phyloP scores from a whole-genome alignment of 2,329 filamentous ascomycete genomes.

The Domatiomyces catenatus region DNA sequence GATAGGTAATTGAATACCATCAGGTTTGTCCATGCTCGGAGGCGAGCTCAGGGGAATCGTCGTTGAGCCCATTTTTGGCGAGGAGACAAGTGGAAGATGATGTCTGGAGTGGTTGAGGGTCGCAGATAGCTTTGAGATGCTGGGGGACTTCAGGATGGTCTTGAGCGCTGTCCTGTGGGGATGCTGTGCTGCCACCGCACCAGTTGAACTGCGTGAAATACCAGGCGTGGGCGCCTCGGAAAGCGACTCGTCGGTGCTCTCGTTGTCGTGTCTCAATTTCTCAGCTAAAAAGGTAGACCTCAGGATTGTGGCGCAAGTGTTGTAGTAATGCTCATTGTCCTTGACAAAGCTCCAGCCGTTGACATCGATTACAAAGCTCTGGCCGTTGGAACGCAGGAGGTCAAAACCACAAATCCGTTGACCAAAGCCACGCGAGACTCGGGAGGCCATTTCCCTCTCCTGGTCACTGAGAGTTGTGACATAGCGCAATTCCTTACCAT shows the following conservation, averaged over 20 bases:
- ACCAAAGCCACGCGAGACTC: constrained; percentile 81
- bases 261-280: constrained; percentile 34
- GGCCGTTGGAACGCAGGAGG: constrained; percentile 68
- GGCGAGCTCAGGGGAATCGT: constrained; percentile 23
- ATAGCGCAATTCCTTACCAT: constrained; percentile 93
- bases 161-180: constrained; percentile 39
- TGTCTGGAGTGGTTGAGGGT: constrained; percentile 25
- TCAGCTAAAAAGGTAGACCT: constrained; percentile 79
- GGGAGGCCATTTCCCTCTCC: constrained; percentile 73
- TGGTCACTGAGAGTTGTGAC: constrained; percentile 69
- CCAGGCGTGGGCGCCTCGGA: constrained; percentile 21
- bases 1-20: constrained; percentile 3
- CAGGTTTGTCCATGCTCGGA: constrained; percentile 19
- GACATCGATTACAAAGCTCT: constrained; percentile 95
- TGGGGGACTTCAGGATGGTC: constrained; percentile 48
- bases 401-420: constrained; percentile 95
- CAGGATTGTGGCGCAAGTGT: constrained; percentile 73
- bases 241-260: constrained; percentile 21
- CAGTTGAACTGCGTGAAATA: neutral
- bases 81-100: constrained; percentile 25
- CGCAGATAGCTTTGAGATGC: constrained; percentile 40
- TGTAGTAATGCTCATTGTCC: constrained; percentile 97
- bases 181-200: constrained; percentile 22
- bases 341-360: constrained; percentile 99
- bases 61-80: constrained; percentile 28